Conservation (phyloP, 2,329 filamentous ascomycete genomes). For the Xylogone sp. region DNA sequence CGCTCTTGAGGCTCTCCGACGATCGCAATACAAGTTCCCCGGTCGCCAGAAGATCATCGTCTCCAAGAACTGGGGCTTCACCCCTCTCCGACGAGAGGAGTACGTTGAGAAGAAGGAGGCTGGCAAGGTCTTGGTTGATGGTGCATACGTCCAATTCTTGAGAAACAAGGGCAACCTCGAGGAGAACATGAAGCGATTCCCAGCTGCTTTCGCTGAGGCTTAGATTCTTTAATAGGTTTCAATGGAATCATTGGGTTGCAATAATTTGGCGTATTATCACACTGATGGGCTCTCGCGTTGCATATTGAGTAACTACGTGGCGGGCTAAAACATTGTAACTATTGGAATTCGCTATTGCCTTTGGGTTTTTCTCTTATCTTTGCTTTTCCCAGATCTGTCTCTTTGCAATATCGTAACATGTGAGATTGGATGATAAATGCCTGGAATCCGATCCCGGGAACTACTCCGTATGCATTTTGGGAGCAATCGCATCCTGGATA, state of each 20-base stretch:
- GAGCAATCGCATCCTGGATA: no score
- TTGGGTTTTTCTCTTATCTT: background rate
- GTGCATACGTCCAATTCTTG: conserved; percentile 99
- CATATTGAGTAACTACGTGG: background rate
- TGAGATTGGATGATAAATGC: no score
- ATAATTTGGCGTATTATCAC: conserved; percentile 6
- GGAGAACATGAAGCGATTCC: conserved; percentile 92
- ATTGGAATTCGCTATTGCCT: background rate
- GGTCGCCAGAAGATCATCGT: conserved; percentile 99
- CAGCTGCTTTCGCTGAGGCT: conserved; percentile 69
- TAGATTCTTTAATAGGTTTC: conserved; percentile 13
- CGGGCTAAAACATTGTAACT: background rate
- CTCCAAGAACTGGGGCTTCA: conserved; percentile 99
- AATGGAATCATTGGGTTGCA: background rate
- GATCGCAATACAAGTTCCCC: conserved; percentile 99
- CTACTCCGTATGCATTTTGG: no score
- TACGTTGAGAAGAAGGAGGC: conserved; percentile 94
- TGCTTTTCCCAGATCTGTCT: background rate
- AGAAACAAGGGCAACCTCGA: conserved; percentile 84
- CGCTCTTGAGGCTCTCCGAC: conserved; percentile 97
- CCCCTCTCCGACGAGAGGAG: conserved; percentile 93
- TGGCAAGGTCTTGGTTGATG: conserved; percentile 92
- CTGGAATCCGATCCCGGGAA: no score
- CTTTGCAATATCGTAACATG: background rate
- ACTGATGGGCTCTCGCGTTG: conserved; percentile 1